Conservation (phyloP, 148 eudicot species). For the Talinum fruticosum region DNA sequence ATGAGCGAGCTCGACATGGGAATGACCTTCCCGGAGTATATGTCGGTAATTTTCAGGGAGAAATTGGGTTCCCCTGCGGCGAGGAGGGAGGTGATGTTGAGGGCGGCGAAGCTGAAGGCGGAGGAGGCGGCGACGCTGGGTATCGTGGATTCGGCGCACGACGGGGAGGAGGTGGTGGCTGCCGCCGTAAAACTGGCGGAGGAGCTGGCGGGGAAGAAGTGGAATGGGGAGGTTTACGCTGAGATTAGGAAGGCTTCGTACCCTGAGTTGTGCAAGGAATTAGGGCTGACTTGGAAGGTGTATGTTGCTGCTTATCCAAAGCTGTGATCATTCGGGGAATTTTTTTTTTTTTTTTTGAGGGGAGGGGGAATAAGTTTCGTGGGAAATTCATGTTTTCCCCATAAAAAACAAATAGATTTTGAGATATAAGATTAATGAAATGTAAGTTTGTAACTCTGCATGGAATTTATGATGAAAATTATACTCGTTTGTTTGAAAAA, state of each 20-base stretch:
- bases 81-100: conserved; percentile 31
- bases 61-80: conserved; percentile 14
- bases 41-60: conserved; percentile 27
- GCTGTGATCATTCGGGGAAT: conserved; percentile 21
- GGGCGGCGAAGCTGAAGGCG: conserved; percentile 35
- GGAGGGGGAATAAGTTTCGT: too few species aligned
- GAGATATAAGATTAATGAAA: too few species aligned
- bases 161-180: conserved; percentile 23
- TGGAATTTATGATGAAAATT: too few species aligned
- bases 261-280: conserved; percentile 28
- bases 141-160: conserved; percentile 28
- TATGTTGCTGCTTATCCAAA: conserved; percentile 34
- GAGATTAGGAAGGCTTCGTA: conserved; percentile 46
- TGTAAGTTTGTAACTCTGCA: too few species aligned
- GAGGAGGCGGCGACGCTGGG: conserved; percentile 32
- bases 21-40: conserved; percentile 34
- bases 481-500: too few species aligned
- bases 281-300: conserved; percentile 16
- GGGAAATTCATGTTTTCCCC: too few species aligned
- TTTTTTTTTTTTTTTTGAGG: too few species aligned
- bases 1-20: conserved; percentile 38
- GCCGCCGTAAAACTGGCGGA: conserved; percentile 26
- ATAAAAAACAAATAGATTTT: too few species aligned
- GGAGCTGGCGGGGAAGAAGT: conserved; percentile 26
- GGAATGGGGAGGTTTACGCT: conserved; percentile 42